Conservation (phyloP, 2,329 filamentous ascomycete genomes). For the Epichloe brachyelytri region DNA sequence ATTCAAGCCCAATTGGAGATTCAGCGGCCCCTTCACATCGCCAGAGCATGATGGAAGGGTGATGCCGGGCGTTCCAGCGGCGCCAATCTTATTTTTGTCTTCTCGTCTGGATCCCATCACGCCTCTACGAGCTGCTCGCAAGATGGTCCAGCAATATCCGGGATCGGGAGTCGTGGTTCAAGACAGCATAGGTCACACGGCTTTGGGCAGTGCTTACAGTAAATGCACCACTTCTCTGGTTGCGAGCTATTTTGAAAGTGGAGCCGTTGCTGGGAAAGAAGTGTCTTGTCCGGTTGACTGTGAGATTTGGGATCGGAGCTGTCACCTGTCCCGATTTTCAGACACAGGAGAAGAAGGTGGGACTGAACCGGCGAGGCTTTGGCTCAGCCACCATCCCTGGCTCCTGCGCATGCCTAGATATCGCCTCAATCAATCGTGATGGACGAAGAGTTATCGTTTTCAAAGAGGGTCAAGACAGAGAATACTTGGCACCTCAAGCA, state of each 20-base stretch:
- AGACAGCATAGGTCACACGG: constrained; percentile 9
- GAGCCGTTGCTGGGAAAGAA: not conserved
- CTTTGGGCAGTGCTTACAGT: not conserved
- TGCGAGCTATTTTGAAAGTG: not conserved
- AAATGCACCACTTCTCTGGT: not conserved
- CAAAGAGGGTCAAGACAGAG: too few species aligned
- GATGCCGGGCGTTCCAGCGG: constrained; percentile 19
- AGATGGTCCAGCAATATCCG: constrained; percentile 7
- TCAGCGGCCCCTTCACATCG: constrained; percentile 18
- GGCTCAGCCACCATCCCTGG: not conserved
- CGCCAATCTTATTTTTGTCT: constrained; percentile 30
- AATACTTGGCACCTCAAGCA: too few species aligned
- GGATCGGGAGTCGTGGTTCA: constrained; percentile 11
- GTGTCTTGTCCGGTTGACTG: not conserved
- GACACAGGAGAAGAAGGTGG: not conserved
- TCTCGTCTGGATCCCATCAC: constrained; percentile 31
- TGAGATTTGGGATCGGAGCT: not conserved
- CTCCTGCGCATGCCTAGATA: not conserved
- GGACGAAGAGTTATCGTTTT: too few species aligned
- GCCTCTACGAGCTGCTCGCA: constrained; percentile 15
- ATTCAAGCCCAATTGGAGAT: constrained; percentile 24
- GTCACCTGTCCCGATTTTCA: not conserved
- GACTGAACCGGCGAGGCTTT: not conserved
- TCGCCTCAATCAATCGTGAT: too few species aligned
- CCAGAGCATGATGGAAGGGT: constrained; percentile 11